These are phyloP conservation scores for Neurospora sp. DNA, from an alignment of 495 filamentous ascomycete genomes.

Conservation along the genomic window DNA sequence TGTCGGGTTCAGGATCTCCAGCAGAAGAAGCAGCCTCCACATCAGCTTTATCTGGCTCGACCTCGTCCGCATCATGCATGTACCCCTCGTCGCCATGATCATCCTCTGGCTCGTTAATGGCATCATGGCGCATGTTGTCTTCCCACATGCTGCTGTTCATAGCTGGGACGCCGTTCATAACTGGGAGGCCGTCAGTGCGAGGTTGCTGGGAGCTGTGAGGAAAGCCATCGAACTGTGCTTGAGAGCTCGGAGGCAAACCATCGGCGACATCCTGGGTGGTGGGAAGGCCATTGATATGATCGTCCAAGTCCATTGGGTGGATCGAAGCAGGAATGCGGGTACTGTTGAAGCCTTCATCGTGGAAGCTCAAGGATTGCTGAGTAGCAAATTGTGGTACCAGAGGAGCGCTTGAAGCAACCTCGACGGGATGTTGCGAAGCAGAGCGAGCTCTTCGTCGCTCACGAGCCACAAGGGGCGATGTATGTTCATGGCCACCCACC, in stretches of 20 bases:
- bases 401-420: neutral
- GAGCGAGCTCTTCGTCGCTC: neutral
- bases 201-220: neutral
- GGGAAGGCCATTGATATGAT: neutral
- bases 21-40: neutral
- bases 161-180: neutral
- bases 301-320: neutral
- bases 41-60: neutral
- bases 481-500: neutral
- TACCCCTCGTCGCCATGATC: neutral
- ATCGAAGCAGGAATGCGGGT: neutral
- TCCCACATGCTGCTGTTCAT: neutral
- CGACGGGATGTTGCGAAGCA: neutral
- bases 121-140: neutral
- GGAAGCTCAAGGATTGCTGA: neutral
- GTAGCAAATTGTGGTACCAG: neutral
- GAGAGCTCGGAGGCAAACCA: neutral
- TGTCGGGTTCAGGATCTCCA: neutral
- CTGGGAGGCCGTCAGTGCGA: neutral
- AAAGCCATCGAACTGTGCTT: neutral
- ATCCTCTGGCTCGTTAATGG: neutral
- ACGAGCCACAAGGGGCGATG: neutral
- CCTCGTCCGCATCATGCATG: neutral
- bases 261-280: neutral
- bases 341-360: neutral